Base-by-base conservation (phyloP, 148 eudicot species). In the Chenopodium quinoa region DNA sequence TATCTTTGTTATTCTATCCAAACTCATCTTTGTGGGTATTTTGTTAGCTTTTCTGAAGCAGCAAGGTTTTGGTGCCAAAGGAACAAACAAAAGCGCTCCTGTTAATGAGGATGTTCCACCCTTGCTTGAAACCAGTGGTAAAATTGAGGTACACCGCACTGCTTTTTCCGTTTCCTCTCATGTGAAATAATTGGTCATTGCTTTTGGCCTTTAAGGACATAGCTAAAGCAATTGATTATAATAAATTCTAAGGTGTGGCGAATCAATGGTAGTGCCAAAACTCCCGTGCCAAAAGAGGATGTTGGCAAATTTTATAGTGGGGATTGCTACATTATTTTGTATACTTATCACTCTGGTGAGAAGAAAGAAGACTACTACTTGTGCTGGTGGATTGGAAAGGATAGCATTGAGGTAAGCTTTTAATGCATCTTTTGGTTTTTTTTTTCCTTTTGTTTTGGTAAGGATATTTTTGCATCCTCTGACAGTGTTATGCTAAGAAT, bases 361-460 rank as follows among this genome's bases (percentile, higher is more conserved):
- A 94, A 92, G 91, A 97, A 92, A 84, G 99, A 97, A 85, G 98
- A 97, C 84, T 94, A 88, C 87, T 97, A 94, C 90, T 89, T 97
- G 88, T 97, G 97, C 89, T 97, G 89, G 88, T 97, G 99, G 99
- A 91, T 94, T 73, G 99, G 99, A 63, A 97, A 91, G 80, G 98
- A 97, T 86, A 97, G 98, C 84, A 84, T 90, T 83, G 97, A 97
- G 97, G 99, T 97, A 86, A 80, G 75, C 60, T 81, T 64, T 46
- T 25, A 58, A 23, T 54, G 29, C 20, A 29, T 76, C 16, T 23
- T 58, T 14, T 79, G 29, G 22, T 70, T 54, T 40, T 25, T 25
- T 17, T 52, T 3, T 40, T 40, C 44, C 40, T 46, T 68, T 70
- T 25, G 16, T 68, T 67, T 37, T 56, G 74, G 52, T 11, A 27